Base-by-base conservation (phyloP, 495 filamentous ascomycete genomes). In the Cercophora sp. region DNA sequence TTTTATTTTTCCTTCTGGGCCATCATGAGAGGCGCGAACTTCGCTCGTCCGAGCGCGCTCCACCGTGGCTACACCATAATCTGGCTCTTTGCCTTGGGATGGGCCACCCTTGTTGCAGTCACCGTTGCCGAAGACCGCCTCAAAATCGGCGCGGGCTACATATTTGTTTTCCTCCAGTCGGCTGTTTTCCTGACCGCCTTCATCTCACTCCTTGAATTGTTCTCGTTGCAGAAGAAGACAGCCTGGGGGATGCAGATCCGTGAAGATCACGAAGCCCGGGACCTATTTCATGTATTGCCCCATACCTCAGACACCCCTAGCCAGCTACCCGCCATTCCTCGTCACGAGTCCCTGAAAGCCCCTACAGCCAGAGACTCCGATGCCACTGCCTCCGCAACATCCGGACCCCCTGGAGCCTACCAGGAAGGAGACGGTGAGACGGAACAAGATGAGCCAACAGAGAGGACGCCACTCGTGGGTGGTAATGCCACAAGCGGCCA, bases 1-100 rank as follows among this genome's bases (percentile, higher is more conserved):
- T 97, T 89, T 78, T 79, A 91, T 57, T 82, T 85, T 55, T 55
- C 85, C 20, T 84, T 86, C 20, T 98, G 92, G 92, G 83, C 89
- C 44, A 76, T 96, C 46, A 86, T 91, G 58, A 79, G 86, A 6
- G 85, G 89, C 4, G 86, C 89, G 11, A 87, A 93, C 64, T 86
- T 82, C 55, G 80, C 85, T 5, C 79, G 91, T n/a, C 91, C 92
- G 9, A 89, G 86, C 3, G 93, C 92, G 2, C 80, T 98, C 18
- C 86, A 91, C 45, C 77, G 92, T 24, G 77, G 83, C 15, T 96
- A 95, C 69, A 80, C 82, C 34, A 78, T 87, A 27, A 79, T 93
- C 18, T 96, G 93, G 90, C 75, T 93, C 54, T 96, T 88, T 63
- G 56, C 82, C 22, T 64, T 88, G 8, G 77, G 81, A 24, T 96